Evolutionary conservation across 2,329 filamentous ascomycete species (phyloP), one percentile per base, ranked within the genome.

Genomic region (Rhynchosporium agropyri): DNA sequence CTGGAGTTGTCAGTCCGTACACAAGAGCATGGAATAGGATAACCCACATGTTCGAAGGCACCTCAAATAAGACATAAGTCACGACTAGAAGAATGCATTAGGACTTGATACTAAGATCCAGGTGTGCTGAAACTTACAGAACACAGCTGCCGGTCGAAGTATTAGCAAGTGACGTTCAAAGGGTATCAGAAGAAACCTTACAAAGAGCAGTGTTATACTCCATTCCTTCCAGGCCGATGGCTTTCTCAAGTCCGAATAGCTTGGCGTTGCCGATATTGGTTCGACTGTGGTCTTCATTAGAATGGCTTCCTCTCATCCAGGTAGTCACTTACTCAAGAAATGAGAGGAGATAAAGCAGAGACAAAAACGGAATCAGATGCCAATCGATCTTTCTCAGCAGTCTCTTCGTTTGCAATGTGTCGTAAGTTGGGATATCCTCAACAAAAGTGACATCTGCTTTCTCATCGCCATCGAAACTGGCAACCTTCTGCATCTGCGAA

Each of bases 201-300:
- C 1, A 87, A 88, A 60, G 89, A 84, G 71, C 81, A 40, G 75
- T 75, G 62, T 91, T 62, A n/a, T 80, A 78, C 3, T 91, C 78
- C 66, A 90, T 88, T 60, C 60, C 60, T 73, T 89, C 84, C 55
- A 91, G 69, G 69, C 89, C 89, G 3, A 90, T 79, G 10, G 60
- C 56, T 36, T 45, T 46, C 54, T 62, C 60, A 9, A 62, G 54
- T 28, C 54, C 60, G 28, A 62, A 62, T 2, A 62, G 60, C 4
- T 83, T 80, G 15, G 88, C 88, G 76, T 90, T 90, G 59, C 87
- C 87, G 66, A 92, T 91, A 72, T 91, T 91, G 3, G 60, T 62
- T 38, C 60, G 60, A 53, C 60, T 62, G 48, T 15, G 15, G 12
- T 12, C n/a, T 7, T 13, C 20, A 20, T 60, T 26, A 60, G 49